A percentile compares a stretch with the other conserved stretches of the same genome.
These are phyloP conservation scores for Zarea fungicola DNA, from an alignment of 2,329 filamentous ascomycete species.

Conservation along the genomic window DNA sequence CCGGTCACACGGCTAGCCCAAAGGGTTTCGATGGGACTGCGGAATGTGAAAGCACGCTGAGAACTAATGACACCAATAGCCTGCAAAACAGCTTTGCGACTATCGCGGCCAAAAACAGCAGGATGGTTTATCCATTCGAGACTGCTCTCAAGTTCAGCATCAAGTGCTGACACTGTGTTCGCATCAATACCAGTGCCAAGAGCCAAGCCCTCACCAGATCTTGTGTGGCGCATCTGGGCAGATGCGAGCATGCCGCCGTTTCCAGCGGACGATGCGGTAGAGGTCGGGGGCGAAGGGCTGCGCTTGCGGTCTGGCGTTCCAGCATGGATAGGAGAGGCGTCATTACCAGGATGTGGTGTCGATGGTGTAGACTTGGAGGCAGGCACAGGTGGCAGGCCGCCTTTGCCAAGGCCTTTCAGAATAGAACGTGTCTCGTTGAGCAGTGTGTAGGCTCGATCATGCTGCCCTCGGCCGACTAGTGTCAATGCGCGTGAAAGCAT, in stretches of 20 bases:
- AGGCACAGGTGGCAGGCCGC: constrained; percentile 84
- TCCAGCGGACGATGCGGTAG: constrained; percentile 37
- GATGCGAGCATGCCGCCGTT: constrained; percentile 33
- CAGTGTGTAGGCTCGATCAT: constrained; percentile 88
- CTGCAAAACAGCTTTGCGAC: constrained; percentile 90
- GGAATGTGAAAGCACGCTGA: constrained; percentile 89
- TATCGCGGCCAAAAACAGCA: constrained; percentile 88
- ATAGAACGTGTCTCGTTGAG: constrained; percentile 92
- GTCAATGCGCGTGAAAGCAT: constrained; percentile 93
- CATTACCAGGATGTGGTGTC: constrained; percentile 42
- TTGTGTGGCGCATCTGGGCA: constrained; percentile 43
- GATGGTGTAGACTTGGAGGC: constrained; percentile 39
- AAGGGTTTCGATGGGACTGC: constrained; percentile 79
- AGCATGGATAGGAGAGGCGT: constrained; percentile 37
- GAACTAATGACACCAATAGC: constrained; percentile 95
- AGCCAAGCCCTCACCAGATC: constrained; percentile 54
- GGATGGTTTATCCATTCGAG: constrained; percentile 98
- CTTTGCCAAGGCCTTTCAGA: constrained; percentile 91
- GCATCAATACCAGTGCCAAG: constrained; percentile 74
- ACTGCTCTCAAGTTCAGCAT: constrained; percentile 82
- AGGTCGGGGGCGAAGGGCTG: constrained; percentile 50
- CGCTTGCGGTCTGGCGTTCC: constrained; percentile 51
- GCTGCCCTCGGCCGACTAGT: constrained; percentile 83
- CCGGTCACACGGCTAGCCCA: constrained; percentile 83
- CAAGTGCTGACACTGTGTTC: constrained; percentile 76